Percentiles rank a stretch among this genome's conserved stretches.
Evolutionary conservation across 176 grass and related monocot species (phyloP).

Genomic region (Musa itinerans): DNA sequence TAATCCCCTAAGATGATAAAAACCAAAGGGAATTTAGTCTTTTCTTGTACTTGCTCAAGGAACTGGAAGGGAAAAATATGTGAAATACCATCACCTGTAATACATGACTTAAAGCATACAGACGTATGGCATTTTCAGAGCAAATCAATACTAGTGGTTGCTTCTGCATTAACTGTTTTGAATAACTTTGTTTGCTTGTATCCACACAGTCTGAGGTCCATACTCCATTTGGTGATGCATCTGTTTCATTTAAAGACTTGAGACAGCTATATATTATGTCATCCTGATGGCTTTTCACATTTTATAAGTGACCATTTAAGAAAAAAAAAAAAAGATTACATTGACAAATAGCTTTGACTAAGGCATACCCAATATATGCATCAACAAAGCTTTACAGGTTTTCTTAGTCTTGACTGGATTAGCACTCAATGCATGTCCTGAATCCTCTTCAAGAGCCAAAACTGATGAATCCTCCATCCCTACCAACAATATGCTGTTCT

Average conservation of each 20-base stretch:
- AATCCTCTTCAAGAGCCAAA: slow-evolving; percentile 63
- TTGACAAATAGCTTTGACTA: too few relatives aligned
- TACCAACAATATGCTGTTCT: slow-evolving; percentile 62
- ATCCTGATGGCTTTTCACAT: background rate
- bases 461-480: slow-evolving; percentile 76
- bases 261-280: background rate
- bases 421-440: slow-evolving; percentile 54
- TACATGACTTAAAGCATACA: slow-evolving; percentile 61
- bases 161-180: slow-evolving; percentile 29
- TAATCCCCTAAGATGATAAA: slow-evolving; percentile 52
- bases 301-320: background rate
- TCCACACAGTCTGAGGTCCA: slow-evolving; percentile 25
- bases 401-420: slow-evolving; percentile 67
- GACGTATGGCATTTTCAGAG: slow-evolving; percentile 73
- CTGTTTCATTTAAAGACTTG: slow-evolving; percentile 26
- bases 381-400: slow-evolving; percentile 63
- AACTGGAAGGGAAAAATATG: background rate
- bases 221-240: slow-evolving; percentile 26
- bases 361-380: slow-evolving; percentile 58
- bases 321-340: background rate
- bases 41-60: background rate
- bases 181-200: slow-evolving; percentile 21
- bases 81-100: slow-evolving; percentile 47
- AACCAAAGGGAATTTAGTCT: background rate
- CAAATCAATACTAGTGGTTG: slow-evolving; percentile 67